A percentile compares a stretch with the other conserved stretches of the same genome.
Conservation (phyloP, 2,329 filamentous ascomycete species). For the Cladosporium sp. region DNA sequence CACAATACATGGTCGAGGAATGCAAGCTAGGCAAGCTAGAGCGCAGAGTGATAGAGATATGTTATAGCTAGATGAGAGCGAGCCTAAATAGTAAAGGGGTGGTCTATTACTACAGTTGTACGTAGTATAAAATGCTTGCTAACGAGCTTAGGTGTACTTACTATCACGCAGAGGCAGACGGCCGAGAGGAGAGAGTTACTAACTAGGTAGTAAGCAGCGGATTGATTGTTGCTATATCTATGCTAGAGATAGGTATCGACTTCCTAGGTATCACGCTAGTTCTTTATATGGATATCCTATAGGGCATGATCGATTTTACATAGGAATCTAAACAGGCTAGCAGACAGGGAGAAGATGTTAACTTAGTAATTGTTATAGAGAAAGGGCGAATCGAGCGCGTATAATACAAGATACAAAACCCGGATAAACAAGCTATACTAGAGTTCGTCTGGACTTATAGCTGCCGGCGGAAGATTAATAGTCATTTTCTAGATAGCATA, state of each 20-base stretch:
- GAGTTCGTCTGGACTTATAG: no score
- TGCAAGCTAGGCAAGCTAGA: neutral
- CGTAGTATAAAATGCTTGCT: constrained; percentile 20
- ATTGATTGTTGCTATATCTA: constrained; percentile 28
- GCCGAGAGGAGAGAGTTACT: constrained; percentile 22
- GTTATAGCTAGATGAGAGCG: neutral
- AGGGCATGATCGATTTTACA: constrained; percentile 22
- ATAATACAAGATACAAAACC: no score
- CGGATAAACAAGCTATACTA: no score
- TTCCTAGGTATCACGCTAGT: constrained; percentile 24
- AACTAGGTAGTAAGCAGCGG: constrained; percentile 17
- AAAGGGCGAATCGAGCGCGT: constrained; percentile 16
- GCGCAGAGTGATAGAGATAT: neutral
- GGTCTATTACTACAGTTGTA: constrained; percentile 22
- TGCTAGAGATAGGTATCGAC: constrained; percentile 26
- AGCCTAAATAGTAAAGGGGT: neutral
- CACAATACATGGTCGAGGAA: neutral
- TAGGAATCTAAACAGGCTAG: constrained; percentile 9
- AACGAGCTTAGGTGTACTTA: constrained; percentile 19
- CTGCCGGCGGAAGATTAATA: no score
- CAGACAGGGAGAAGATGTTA: constrained; percentile 20
- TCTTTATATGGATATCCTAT: constrained; percentile 19
- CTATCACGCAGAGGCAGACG: constrained; percentile 21
- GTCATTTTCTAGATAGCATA: no score
- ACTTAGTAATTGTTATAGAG: constrained; percentile 6